A percentile compares a stretch with the other conserved stretches of the same genome.
phyloP scores from a whole-genome alignment of 1,284 basidiomycete species.

The Golubevia sp. region DNA sequence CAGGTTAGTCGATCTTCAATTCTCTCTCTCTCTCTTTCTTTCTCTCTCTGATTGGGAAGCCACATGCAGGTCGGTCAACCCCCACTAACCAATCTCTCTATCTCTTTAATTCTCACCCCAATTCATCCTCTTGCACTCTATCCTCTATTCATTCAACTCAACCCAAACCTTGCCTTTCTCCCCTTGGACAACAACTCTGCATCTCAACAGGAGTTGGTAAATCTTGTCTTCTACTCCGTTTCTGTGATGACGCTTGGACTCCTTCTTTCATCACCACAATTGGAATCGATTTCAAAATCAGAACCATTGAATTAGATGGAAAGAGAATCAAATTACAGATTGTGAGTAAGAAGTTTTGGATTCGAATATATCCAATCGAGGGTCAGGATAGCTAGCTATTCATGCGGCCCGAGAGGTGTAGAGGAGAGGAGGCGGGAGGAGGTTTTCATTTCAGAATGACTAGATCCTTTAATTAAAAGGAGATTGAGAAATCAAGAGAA shows the following conservation, averaged over 20 bases:
- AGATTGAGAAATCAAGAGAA: too few relatives aligned
- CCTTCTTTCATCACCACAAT: conserved; percentile 99
- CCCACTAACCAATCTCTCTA: neutral
- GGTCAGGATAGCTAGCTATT: neutral
- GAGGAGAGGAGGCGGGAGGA: too few relatives aligned
- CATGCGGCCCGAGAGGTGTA: too few relatives aligned
- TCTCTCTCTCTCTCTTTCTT: neutral
- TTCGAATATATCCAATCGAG: too few relatives aligned
- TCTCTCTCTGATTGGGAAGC: neutral
- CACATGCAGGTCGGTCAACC: neutral
- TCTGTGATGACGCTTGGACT: conserved; percentile 99
- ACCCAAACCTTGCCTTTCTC: too few relatives aligned
- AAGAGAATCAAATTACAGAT: conserved; percentile 96
- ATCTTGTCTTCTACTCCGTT: conserved; percentile 94
- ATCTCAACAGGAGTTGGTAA: conserved; percentile 79
- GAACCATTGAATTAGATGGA: conserved; percentile 93
- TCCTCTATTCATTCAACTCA: too few relatives aligned
- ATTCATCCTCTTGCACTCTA: neutral
- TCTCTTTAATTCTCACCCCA: neutral
- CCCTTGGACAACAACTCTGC: too few relatives aligned
- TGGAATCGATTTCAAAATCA: conserved; percentile 90
- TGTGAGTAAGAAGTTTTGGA: conserved; percentile 66
- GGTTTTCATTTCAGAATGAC: too few relatives aligned
- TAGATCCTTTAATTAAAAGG: too few relatives aligned
- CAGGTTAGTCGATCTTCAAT: neutral